phyloP scores from a whole-genome alignment of 2,329 filamentous ascomycete genomes.

The Lachnellula subtilissima region DNA sequence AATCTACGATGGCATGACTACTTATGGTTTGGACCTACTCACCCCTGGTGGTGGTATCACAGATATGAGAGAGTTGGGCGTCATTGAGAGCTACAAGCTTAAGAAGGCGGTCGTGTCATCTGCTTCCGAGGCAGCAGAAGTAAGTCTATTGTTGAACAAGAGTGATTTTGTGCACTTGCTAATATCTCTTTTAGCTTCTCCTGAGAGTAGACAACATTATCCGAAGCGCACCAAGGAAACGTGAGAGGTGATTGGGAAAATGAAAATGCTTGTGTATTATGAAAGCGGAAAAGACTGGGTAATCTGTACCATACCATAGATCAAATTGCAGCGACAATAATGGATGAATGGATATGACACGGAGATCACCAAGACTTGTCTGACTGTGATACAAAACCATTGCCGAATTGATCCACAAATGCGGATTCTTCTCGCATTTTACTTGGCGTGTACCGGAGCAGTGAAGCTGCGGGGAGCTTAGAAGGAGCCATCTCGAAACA shows the following conservation, averaged over 20 bases:
- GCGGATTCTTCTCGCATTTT: neutral
- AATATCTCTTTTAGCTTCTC: conserved; percentile 56
- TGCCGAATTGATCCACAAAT: neutral
- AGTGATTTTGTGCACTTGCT: conserved; percentile 3
- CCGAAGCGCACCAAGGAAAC: conserved; percentile 77
- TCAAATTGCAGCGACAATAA: conserved; percentile 30
- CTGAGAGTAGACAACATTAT: conserved; percentile 98
- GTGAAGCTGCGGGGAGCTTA: neutral
- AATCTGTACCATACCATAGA: conserved; percentile 34
- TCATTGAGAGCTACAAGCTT: conserved; percentile 97
- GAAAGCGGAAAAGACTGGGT: conserved; percentile 20
- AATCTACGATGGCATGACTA: conserved; percentile 91
- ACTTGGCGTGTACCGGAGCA: neutral
- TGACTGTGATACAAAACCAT: neutral
- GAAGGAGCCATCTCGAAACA: neutral
- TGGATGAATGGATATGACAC: conserved; percentile 14
- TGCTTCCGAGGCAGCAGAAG: conserved; percentile 93
- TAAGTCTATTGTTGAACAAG: conserved; percentile 41
- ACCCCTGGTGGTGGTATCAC: conserved; percentile 87
- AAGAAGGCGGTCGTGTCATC: conserved; percentile 97
- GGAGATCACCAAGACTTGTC: neutral
- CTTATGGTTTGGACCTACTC: conserved; percentile 82
- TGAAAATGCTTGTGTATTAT: conserved; percentile 28
- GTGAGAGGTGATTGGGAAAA: conserved; percentile 61
- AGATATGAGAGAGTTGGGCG: conserved; percentile 92